Percentiles rank a stretch among this genome's conserved stretches.
Conservation (phyloP, 2,329 filamentous ascomycete genomes). For the Colletotrichum echinochloae region DNA sequence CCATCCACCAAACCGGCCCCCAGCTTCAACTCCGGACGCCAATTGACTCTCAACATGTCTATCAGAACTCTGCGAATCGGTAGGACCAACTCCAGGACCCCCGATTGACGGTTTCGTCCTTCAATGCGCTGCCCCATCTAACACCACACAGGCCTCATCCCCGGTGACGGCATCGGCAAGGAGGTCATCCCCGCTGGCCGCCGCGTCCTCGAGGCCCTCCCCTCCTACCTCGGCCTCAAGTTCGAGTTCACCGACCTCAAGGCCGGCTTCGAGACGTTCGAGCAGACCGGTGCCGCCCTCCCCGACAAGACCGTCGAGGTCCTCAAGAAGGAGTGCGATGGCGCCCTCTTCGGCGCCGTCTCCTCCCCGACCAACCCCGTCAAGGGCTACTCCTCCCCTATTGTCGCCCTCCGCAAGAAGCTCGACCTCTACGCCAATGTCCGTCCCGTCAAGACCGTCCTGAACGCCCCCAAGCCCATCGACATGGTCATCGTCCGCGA, state of each 20-base stretch:
- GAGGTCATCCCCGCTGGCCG: constrained; percentile 97
- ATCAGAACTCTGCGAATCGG: constrained; percentile 58
- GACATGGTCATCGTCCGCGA: constrained; percentile 99
- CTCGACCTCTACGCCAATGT: constrained; percentile 98
- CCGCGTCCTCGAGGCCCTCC: constrained; percentile 91
- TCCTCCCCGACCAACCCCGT: constrained; percentile 91
- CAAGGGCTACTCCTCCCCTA: constrained; percentile 95
- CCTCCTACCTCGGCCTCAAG: constrained; percentile 88
- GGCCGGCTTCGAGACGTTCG: constrained; percentile 93
- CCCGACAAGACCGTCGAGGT: constrained; percentile 91
- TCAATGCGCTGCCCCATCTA: background rate
- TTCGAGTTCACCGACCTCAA: constrained; percentile 95
- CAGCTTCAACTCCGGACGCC: constrained; percentile 16
- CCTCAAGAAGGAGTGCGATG: constrained; percentile 92
- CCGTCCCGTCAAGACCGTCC: constrained; percentile 88
- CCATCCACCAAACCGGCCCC: constrained; percentile 8
- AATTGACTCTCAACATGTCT: constrained; percentile 50
- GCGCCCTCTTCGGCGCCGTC: constrained; percentile 95
- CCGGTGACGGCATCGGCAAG: constrained; percentile 97
- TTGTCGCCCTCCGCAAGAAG: constrained; percentile 95
- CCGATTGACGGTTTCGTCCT: constrained; percentile 6
- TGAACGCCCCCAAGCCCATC: constrained; percentile 75
- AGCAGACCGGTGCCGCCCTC: constrained; percentile 87
- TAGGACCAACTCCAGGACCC: constrained; percentile 40
- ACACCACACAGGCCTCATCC: constrained; percentile 77